phyloP scores from a whole-genome alignment of 805 yeast species.

The Wickerhamomyces bisporus region DNA sequence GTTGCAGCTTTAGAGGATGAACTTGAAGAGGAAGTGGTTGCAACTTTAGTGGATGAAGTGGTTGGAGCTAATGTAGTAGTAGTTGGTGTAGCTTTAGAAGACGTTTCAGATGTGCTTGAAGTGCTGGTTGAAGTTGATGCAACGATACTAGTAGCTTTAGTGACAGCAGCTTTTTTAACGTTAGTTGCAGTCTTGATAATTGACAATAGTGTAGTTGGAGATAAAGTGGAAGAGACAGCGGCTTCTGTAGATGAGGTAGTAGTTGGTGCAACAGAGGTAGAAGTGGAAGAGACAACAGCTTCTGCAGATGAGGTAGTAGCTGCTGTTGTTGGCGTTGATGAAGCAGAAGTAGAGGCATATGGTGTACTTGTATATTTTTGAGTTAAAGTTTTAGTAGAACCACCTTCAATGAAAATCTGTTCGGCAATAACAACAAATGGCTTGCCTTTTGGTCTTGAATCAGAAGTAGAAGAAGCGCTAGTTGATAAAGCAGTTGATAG shows the following conservation, averaged over 20 bases:
- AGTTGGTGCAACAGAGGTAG: background rate
- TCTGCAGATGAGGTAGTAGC: background rate
- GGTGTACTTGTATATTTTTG: too few relatives aligned
- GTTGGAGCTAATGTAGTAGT: constrained; percentile 10
- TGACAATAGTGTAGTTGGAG: too few relatives aligned
- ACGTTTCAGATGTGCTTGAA: too few relatives aligned
- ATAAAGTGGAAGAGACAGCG: too few relatives aligned
- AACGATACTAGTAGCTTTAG: constrained; percentile 3
- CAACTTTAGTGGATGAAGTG: background rate
- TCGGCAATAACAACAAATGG: constrained; percentile 13
- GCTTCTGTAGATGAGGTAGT: too few relatives aligned
- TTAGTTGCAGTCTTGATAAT: too few relatives aligned
- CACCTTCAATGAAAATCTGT: constrained; percentile 15
- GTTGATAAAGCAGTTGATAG: too few relatives aligned
- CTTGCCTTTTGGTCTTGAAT: too few relatives aligned
- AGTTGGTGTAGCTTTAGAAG: too few relatives aligned
- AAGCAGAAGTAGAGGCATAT: constrained; percentile 21
- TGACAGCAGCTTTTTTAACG: too few relatives aligned
- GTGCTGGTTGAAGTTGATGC: constrained; percentile 2
- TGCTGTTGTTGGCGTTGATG: constrained; percentile 16
- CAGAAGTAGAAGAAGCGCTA: too few relatives aligned
- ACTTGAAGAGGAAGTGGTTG: constrained; percentile 11
- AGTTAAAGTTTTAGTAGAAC: constrained; percentile 19
- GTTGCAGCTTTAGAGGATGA: constrained; percentile 10
- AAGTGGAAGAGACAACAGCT: background rate